These are phyloP conservation scores for Trichosporon sp. DNA, from an alignment of 1,284 basidiomycete genomes.

Conservation along the genomic window DNA sequence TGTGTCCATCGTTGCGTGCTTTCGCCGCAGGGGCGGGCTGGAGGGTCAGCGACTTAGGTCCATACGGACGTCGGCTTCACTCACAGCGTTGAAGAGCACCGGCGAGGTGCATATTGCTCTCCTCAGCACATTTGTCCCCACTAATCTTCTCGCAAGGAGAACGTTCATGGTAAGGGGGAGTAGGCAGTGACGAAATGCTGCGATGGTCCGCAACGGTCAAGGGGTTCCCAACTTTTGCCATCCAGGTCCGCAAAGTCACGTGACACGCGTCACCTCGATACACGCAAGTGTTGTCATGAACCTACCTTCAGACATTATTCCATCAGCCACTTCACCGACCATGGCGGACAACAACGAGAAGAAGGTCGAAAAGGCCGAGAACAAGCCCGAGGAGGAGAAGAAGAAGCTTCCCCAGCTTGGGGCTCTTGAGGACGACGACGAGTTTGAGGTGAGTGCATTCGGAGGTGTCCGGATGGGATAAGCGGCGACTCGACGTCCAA, in stretches of 20 bases:
- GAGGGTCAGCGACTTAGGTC: not conserved
- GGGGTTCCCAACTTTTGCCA: not conserved
- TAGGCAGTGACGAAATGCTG: not conserved
- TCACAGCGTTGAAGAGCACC: not conserved
- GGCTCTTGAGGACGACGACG: conserved; percentile 50
- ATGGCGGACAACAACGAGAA: conserved; percentile 14
- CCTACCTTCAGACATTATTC: not conserved
- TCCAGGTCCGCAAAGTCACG: conserved; percentile 1
- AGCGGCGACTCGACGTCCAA: not conserved
- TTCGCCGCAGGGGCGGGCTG: not conserved
- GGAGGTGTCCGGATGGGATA: not conserved
- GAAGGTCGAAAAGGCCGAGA: conserved; percentile 11
- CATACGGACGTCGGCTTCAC: not conserved
- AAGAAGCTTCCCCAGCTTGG: conserved; percentile 47
- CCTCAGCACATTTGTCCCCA: not conserved
- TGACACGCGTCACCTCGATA: conserved; percentile 3
- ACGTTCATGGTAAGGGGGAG: not conserved
- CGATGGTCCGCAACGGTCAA: not conserved
- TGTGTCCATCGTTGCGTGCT: not conserved
- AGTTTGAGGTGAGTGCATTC: conserved; percentile 47
- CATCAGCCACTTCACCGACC: conserved; percentile 7
- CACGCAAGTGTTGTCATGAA: conserved; percentile 4
- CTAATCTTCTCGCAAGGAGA: not conserved
- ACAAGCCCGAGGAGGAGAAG: conserved; percentile 21
- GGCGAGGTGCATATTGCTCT: not conserved